Evolutionary conservation across 345 rosid species (phyloP), one percentile per base, ranked within the genome.

Genomic region (Acer yangbiense): DNA sequence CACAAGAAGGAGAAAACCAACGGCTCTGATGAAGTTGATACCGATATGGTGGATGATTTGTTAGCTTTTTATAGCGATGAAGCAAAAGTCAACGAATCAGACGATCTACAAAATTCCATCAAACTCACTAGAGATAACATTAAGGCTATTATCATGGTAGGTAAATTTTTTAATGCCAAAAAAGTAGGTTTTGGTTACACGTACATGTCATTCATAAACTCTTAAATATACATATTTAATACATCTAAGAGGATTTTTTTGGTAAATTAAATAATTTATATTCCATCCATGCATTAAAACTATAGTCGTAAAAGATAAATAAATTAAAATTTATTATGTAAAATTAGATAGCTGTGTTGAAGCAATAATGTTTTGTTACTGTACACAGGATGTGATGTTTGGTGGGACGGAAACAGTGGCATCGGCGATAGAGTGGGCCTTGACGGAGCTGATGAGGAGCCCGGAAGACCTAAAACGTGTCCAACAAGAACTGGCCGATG

Each of bases 341-440:
- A 50, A 13, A 13, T 13, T 50, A 50, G 55, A 50, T 12, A 13
- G 55, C 0, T 3, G 6, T 50, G 18, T 14, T 50, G 55, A 50
- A 50, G 18, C 13, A 10, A 50, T 13, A 50, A 50, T 50, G n/a
- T 2, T 3, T 14, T 16, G 6, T 6, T 5, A 57, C 11, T n/a
- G 8, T 12, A 1, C 75, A 60, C 78, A 96, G 98, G 98, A 95
- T 72, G 98, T 93, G 63, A 95, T 95, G 99, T 95, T 96, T 78
- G 99, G 99, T 50, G 99, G 99, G 67, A 94, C 98, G 2, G 98
- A 94, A 77, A 96, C 99, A 5, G 94, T 95, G 76, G 99, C 98
- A 8, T 95, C 99, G 2, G 97, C 91, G 2, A 95, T 95, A 23
- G 99, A 95, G 63, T 95, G 99, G 99, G 88, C 92, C 32, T 69